A percentile compares a stretch with the other conserved stretches of the same genome.
phyloP scores from a whole-genome alignment of 2,329 filamentous ascomycete genomes.

The Cryphonectria naterciae region DNA sequence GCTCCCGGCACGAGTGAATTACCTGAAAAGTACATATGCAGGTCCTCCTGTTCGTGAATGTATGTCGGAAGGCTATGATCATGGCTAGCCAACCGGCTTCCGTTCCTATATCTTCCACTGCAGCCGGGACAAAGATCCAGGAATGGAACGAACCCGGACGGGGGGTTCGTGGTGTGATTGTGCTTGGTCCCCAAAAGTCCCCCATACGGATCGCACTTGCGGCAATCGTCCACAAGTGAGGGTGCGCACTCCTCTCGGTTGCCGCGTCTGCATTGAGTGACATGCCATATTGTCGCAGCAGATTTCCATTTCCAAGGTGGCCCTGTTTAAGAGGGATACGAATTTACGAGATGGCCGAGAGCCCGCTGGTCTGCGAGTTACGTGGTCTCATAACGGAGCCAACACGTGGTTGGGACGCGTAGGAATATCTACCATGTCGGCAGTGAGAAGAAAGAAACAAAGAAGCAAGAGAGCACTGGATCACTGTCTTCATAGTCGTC shows the following conservation, averaged over 20 bases:
- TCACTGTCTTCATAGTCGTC: not conserved
- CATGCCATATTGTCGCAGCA: not conserved
- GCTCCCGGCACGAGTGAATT: not conserved
- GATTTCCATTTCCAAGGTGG: not conserved
- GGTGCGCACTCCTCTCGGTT: not conserved
- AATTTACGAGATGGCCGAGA: not conserved
- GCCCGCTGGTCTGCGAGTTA: not conserved
- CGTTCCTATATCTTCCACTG: not conserved
- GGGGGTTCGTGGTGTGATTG: not conserved
- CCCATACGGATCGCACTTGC: not conserved
- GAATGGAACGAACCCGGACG: not conserved
- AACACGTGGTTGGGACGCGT: not conserved
- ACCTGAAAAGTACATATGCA: no score
- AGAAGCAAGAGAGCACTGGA: not conserved
- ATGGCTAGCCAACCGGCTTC: not conserved
- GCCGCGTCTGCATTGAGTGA: not conserved
- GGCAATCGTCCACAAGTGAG: not conserved
- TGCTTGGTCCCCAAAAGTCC: not conserved
- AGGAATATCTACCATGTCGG: not conserved
- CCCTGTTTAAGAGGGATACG: not conserved
- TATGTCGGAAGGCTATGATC: not conserved
- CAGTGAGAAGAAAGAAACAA: not conserved
- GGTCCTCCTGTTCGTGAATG: not conserved
- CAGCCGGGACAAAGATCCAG: not conserved
- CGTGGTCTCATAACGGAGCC: not conserved